Evolutionary conservation across 2,329 filamentous ascomycete species (phyloP).

Genomic region (Balansia obtecta): DNA sequence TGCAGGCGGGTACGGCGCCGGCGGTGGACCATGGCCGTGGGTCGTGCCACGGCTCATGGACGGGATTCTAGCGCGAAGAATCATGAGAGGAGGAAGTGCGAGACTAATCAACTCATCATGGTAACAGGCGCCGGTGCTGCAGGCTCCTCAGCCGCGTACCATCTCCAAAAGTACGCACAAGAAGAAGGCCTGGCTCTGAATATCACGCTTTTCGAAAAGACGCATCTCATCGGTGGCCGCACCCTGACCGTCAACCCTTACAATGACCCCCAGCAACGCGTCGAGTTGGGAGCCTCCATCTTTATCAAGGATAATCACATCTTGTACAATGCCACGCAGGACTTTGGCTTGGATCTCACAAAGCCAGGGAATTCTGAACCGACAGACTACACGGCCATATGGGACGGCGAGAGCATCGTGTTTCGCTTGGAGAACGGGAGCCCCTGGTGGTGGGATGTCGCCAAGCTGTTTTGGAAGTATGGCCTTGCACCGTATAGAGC

Average conservation of each 20-base stretch:
- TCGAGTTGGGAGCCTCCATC: constrained; percentile 86
- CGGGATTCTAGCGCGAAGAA: neutral
- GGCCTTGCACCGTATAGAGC: constrained; percentile 66
- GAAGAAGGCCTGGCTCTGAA: constrained; percentile 50
- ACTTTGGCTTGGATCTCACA: constrained; percentile 56
- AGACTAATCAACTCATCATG: neutral
- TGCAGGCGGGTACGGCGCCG: no score
- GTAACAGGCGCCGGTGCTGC: constrained; percentile 77
- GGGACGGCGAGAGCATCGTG: constrained; percentile 69
- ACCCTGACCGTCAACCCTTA: constrained; percentile 75
- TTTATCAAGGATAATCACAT: constrained; percentile 81
- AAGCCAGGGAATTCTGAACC: constrained; percentile 31
- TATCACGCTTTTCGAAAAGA: constrained; percentile 80
- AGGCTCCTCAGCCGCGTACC: constrained; percentile 77
- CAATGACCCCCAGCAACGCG: constrained; percentile 49
- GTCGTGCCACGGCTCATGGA: no score
- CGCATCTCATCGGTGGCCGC: constrained; percentile 67
- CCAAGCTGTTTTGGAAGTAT: constrained; percentile 75
- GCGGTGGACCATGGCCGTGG: no score
- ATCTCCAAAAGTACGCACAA: constrained; percentile 59
- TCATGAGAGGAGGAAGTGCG: neutral
- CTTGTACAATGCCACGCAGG: constrained; percentile 57
- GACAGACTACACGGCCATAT: constrained; percentile 58
- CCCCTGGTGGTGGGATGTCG: constrained; percentile 66
- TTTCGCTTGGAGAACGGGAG: constrained; percentile 47